Base-by-base conservation (phyloP, 2,329 filamentous ascomycete genomes). In the Diaporthe caulivora region DNA sequence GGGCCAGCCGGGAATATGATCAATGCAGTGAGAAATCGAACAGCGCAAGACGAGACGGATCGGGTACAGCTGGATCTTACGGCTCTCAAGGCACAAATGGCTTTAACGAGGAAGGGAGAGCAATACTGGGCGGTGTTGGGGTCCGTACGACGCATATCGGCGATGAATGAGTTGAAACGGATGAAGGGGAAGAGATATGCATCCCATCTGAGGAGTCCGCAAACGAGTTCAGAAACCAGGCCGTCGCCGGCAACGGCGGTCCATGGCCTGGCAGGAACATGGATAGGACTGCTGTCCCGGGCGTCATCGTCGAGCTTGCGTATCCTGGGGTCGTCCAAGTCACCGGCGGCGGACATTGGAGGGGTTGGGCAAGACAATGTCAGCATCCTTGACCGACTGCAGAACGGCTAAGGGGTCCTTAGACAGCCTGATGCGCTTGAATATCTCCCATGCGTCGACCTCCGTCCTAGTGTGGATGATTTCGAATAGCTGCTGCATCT, bases 31-130 rank as follows among this genome's bases (percentile, higher is more conserved):
- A 40, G 37, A 8, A 9, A 1, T 29, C 13, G 9, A 11, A 26
- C 17, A n/a, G 21, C 17, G 2, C 2, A 6, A 13, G 34, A 15
- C 10, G 18, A 31, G 58, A 31, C 40, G 29, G 17, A 31, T 47
- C 24, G 58, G 13, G 13, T 13, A 47, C 9, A n/a, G 26, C 11
- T 26, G 17, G 24, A 0, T 1, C 58, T 47, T 62, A 62, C 58
- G 15, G 58, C 40, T 37, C 58, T 62, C 21, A 29, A 26, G 58
- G 58, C 58, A 47, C 58, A 62, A 47, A 62, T 62, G 40, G 58
- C 58, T 1, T 62, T 62, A 18, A 62, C 13, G 17, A 62, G 58
- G 26, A 62, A 62, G n/a, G 58, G 58, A 47, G 58, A 62, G 40
- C 58, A 62, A 47, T 47, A 31, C 58, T 62, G 58, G 24, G 58